These are phyloP conservation scores for Candida xiaguanensis DNA, from an alignment of 805 yeast genomes.

Conservation along the genomic window DNA sequence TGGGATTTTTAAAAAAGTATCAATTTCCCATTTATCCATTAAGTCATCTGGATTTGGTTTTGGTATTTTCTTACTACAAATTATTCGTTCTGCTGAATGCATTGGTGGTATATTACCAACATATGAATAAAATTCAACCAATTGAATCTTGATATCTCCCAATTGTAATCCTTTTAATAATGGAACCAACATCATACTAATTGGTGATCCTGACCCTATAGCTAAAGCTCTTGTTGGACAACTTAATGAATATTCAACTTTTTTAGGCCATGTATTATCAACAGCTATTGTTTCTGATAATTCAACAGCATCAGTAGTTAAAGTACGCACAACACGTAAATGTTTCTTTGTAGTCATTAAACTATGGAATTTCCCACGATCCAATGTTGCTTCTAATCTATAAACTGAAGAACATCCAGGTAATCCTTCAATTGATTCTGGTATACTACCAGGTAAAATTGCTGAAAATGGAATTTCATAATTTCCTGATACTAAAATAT, in stretches of 20 bases:
- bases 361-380: conserved; percentile 72
- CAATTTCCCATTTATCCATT: conserved; percentile 68
- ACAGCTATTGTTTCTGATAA: conserved; percentile 88
- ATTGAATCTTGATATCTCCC: conserved; percentile 66
- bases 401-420: conserved; percentile 75
- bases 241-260: conserved; percentile 84
- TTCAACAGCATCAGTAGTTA: conserved; percentile 84
- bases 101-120: conserved; percentile 57
- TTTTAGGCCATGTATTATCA: conserved; percentile 92
- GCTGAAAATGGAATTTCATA: conserved; percentile 89
- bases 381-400: conserved; percentile 73
- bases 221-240: conserved; percentile 88
- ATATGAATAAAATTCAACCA: conserved; percentile 65
- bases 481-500: conserved; percentile 63
- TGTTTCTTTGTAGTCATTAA: conserved; percentile 66
- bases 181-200: conserved; percentile 73
- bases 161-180: conserved; percentile 73
- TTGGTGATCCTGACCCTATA: conserved; percentile 74
- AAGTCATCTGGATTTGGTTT: conserved; percentile 41
- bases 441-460: conserved; percentile 75
- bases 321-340: conserved; percentile 77
- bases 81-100: conserved; percentile 58
- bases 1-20: conserved; percentile 61
- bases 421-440: conserved; percentile 88
- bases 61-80: conserved; percentile 45